phyloP scores from a whole-genome alignment of 2,329 filamentous ascomycete species.

The Dothistroma pini region DNA sequence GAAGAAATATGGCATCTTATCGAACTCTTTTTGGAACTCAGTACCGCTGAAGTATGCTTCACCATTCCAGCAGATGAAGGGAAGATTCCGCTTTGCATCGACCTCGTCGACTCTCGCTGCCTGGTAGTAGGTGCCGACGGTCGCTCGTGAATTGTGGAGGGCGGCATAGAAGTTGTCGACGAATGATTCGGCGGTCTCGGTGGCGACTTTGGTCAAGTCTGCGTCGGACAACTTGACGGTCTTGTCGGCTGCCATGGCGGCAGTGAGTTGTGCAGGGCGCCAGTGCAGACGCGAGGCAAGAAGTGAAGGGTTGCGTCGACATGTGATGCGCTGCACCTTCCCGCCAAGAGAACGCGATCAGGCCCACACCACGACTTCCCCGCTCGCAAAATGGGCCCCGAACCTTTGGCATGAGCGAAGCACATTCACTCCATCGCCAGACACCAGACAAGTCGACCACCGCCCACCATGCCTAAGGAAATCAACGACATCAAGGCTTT shows the following conservation, averaged over 20 bases:
- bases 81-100: slow-evolving; percentile 50
- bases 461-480: slow-evolving; percentile 90
- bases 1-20: slow-evolving; percentile 54
- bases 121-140: slow-evolving; percentile 68
- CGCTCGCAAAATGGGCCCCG: neutral
- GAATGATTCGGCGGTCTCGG: slow-evolving; percentile 66
- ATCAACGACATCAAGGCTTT: slow-evolving; percentile 99
- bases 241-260: slow-evolving; percentile 17
- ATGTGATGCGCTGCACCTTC: neutral
- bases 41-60: slow-evolving; percentile 58
- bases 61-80: slow-evolving; percentile 79
- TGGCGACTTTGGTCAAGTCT: slow-evolving; percentile 29
- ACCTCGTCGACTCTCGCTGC: slow-evolving; percentile 42
- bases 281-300: neutral
- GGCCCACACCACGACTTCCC: slow-evolving; percentile 3
- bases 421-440: slow-evolving; percentile 14
- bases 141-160: slow-evolving; percentile 58
- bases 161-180: slow-evolving; percentile 70
- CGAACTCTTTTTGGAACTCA: slow-evolving; percentile 66
- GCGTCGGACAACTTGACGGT: slow-evolving; percentile 28
- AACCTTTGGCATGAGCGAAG: neutral
- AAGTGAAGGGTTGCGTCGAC: neutral
- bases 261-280: neutral
- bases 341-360: slow-evolving; percentile 3
- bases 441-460: slow-evolving; percentile 13